Percentiles rank a stretch among this genome's conserved stretches.
These are phyloP conservation scores for Botryotinia convoluta DNA, from an alignment of 2,329 filamentous ascomycete species.

Conservation along the genomic window DNA sequence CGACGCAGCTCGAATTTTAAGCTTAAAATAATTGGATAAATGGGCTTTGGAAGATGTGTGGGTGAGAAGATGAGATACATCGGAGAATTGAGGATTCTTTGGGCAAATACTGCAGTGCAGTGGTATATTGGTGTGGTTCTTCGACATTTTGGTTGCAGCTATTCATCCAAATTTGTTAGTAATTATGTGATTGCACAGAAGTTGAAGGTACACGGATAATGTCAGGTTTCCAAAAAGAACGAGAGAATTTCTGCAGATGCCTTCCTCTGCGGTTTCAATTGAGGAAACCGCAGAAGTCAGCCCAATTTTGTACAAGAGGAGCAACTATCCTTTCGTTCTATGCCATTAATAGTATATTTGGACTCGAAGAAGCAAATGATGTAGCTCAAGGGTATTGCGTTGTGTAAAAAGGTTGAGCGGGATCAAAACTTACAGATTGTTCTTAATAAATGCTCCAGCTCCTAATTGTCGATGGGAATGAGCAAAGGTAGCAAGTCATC, in stretches of 20 bases:
- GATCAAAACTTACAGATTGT: conserved; percentile 4
- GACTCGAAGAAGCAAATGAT: neutral
- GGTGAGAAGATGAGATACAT: conserved; percentile 87
- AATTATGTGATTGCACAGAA: neutral
- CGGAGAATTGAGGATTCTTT: conserved; percentile 76
- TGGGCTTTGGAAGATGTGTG: conserved; percentile 94
- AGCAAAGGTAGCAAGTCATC: conserved; percentile 32
- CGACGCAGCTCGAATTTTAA: conserved; percentile 67
- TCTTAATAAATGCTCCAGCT: conserved; percentile 15
- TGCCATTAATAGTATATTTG: neutral
- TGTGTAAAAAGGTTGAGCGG: neutral
- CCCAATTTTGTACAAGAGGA: no score
- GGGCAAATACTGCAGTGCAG: conserved; percentile 83
- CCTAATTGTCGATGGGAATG: conserved; percentile 25
- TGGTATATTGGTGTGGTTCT: conserved; percentile 48
- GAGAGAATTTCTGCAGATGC: neutral
- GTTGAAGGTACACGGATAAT: neutral
- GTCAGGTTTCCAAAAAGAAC: neutral
- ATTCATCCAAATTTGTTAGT: conserved; percentile 14
- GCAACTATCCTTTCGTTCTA: neutral
- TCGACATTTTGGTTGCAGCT: conserved; percentile 29
- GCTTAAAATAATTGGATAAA: conserved; percentile 77
- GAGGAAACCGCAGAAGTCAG: neutral
- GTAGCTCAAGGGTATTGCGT: neutral
- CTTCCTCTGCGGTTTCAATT: neutral